Percentiles rank a stretch among this genome's conserved stretches.
Conservation (phyloP, 2,329 filamentous ascomycete genomes). For the Dactylellina haptotyla region DNA sequence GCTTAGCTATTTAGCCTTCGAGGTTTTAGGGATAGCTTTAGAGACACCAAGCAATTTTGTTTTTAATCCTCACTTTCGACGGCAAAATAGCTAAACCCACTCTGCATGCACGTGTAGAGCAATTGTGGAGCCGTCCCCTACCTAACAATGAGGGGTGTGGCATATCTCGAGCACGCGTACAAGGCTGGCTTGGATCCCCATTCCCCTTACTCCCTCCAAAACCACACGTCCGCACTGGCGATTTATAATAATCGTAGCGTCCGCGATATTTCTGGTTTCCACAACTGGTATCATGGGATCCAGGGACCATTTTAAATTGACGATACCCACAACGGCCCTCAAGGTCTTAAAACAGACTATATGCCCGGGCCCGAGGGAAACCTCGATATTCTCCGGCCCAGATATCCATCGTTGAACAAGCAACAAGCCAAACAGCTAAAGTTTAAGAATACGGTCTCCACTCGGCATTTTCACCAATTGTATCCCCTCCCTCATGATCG, state of each 20-base stretch:
- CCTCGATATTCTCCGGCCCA: conserved; percentile 53
- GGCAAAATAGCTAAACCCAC: conserved; percentile 53
- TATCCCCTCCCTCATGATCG: conserved; percentile 36
- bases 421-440: neutral
- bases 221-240: conserved; percentile 16
- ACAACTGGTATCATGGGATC: conserved; percentile 15
- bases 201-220: conserved; percentile 22
- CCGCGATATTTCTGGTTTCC: neutral
- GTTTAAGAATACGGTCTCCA: conserved; percentile 7
- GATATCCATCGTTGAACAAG: conserved; percentile 19
- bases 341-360: neutral
- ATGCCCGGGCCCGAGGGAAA: conserved; percentile 22
- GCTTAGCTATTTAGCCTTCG: conserved; percentile 54
- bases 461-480: conserved; percentile 6
- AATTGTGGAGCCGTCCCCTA: conserved; percentile 47
- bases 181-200: conserved; percentile 33
- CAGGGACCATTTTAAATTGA: conserved; percentile 32
- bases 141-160: conserved; percentile 41
- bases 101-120: conserved; percentile 45
- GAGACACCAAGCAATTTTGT: conserved; percentile 26
- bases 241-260: neutral
- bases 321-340: conserved; percentile 8
- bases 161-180: conserved; percentile 46
- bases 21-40: conserved; percentile 31
- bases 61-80: conserved; percentile 11